Evolutionary conservation across 2,329 filamentous ascomycete species (phyloP).

Genomic region (Domatiomyces globalis): DNA sequence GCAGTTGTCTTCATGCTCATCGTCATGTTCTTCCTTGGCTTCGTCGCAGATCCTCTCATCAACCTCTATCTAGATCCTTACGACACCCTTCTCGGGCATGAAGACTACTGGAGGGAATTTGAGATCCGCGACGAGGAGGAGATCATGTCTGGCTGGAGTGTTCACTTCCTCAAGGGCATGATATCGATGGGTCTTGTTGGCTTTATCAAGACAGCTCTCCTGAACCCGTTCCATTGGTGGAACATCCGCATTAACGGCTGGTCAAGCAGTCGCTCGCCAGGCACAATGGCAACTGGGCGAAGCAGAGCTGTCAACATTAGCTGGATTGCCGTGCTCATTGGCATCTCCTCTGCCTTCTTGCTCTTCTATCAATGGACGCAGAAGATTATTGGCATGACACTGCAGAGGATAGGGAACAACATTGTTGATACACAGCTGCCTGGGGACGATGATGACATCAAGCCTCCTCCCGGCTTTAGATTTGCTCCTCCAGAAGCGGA

Average conservation of each 20-base stretch:
- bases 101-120: constrained; percentile 24
- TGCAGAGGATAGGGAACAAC: constrained; percentile 17
- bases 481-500: neutral
- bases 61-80: constrained; percentile 72
- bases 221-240: constrained; percentile 62
- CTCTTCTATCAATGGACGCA: constrained; percentile 18
- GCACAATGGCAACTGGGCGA: constrained; percentile 43
- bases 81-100: constrained; percentile 36
- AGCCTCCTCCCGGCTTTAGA: constrained; percentile 8
- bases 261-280: constrained; percentile 20
- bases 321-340: constrained; percentile 64
- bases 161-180: constrained; percentile 80
- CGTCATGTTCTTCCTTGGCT: constrained; percentile 70
- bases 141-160: constrained; percentile 49
- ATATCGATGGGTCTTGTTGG: constrained; percentile 80
- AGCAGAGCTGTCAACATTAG: constrained; percentile 66
- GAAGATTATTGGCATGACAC: constrained; percentile 12
- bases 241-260: constrained; percentile 52
- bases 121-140: neutral
- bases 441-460: constrained; percentile 18
- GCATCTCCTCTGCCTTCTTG: constrained; percentile 35
- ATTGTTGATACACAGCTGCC: constrained; percentile 18
- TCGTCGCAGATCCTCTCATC: constrained; percentile 83
- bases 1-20: constrained; percentile 58
- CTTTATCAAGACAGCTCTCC: constrained; percentile 62